phyloP scores from a whole-genome alignment of 108 stramenopile species.

The Cyclostephanos invisitatus region DNA sequence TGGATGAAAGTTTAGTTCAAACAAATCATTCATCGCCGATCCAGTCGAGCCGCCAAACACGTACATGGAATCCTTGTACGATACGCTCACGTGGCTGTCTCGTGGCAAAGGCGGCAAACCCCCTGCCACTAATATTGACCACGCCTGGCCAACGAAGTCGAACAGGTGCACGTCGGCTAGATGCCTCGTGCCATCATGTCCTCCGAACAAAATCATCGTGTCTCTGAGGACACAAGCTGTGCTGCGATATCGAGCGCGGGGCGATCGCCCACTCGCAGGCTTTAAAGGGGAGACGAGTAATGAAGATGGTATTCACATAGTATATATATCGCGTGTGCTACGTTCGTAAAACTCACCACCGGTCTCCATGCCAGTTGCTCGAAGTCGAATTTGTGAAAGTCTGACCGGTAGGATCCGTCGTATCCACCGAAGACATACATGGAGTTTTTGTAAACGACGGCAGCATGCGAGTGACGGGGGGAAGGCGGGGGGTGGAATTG shows the following conservation, averaged over 20 bases:
- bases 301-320: no score
- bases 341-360: slow-evolving; percentile 32
- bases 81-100: slow-evolving; percentile 90
- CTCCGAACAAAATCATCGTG: slow-evolving; percentile 86
- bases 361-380: slow-evolving; percentile 63
- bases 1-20: slow-evolving; percentile 76
- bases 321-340: no score
- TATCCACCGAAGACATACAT: slow-evolving; percentile 92
- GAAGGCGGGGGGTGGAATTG: slow-evolving; percentile 67
- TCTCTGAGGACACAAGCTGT: slow-evolving; percentile 84
- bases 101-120: slow-evolving; percentile 85
- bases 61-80: slow-evolving; percentile 84
- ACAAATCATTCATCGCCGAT: slow-evolving; percentile 94
- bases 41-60: slow-evolving; percentile 93
- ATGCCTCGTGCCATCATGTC: slow-evolving; percentile 97
- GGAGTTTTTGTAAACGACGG: slow-evolving; percentile 80
- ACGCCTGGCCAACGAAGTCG: slow-evolving; percentile 79
- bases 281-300: no score
- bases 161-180: slow-evolving; percentile 93
- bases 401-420: slow-evolving; percentile 93
- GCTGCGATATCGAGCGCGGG: slow-evolving; percentile 94
- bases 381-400: slow-evolving; percentile 92
- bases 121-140: slow-evolving; percentile 74
- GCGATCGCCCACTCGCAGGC: slow-evolving; percentile 78
- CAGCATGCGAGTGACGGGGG: slow-evolving; percentile 94